Percentiles rank a stretch among this genome's conserved stretches.
Evolutionary conservation across 495 filamentous ascomycete species (phyloP).

Genomic region (Penicillium argentinense): DNA sequence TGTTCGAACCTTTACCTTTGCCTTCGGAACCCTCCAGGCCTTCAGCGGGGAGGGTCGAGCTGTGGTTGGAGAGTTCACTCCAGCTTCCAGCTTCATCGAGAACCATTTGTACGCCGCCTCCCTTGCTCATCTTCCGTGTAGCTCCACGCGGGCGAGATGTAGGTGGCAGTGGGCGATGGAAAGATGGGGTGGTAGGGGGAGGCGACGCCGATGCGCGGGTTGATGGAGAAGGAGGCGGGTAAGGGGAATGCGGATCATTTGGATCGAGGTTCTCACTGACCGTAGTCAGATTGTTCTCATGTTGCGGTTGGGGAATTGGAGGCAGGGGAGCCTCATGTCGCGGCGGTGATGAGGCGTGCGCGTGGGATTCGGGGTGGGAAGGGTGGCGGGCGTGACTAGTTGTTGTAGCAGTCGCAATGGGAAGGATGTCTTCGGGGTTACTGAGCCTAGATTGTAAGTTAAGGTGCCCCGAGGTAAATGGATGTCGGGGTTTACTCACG

Average conservation of each 20-base stretch:
- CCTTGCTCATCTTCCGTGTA: slow-evolving; percentile 64
- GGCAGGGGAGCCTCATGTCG: slow-evolving; percentile 26
- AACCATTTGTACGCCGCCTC: slow-evolving; percentile 88
- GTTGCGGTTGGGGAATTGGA: slow-evolving; percentile 22
- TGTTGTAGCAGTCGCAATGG: slow-evolving; percentile 25
- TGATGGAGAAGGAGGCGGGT: slow-evolving; percentile 26
- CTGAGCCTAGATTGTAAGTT: slow-evolving; percentile 18
- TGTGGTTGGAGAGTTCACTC: slow-evolving; percentile 83
- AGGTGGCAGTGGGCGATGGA: slow-evolving; percentile 38
- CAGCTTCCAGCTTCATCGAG: slow-evolving; percentile 85
- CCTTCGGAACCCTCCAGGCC: slow-evolving; percentile 44
- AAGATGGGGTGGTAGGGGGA: slow-evolving; percentile 33
- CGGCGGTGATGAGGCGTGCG: slow-evolving; percentile 28
- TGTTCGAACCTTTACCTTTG: slow-evolving; percentile 53
- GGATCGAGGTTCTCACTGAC: slow-evolving; percentile 32
- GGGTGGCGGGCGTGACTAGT: slow-evolving; percentile 37
- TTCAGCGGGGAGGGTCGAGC: slow-evolving; percentile 72
- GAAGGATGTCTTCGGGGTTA: slow-evolving; percentile 45
- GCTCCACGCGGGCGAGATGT: slow-evolving; percentile 32
- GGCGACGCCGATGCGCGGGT: slow-evolving; percentile 25
- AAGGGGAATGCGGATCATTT: slow-evolving; percentile 25
- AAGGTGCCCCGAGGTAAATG: background rate
- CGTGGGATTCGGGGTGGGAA: slow-evolving; percentile 37
- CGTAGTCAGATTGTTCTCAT: slow-evolving; percentile 26
- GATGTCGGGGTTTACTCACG: slow-evolving; percentile 23